A percentile compares a stretch with the other conserved stretches of the same genome.
phyloP scores from a whole-genome alignment of 306 rosid species.

The Sindora glabra region DNA sequence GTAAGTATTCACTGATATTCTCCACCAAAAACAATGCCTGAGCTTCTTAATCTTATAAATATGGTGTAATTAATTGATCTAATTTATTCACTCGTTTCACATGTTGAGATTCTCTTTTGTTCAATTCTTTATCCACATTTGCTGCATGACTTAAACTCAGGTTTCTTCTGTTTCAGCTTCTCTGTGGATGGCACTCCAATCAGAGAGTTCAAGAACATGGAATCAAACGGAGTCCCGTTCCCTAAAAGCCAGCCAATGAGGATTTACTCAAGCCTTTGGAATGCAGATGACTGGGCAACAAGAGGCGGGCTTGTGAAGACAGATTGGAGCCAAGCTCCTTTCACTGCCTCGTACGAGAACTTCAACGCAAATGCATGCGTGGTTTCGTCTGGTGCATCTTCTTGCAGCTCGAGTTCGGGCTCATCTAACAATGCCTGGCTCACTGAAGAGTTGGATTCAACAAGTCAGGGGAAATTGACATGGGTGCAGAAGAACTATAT shows the following conservation, averaged over 20 bases:
- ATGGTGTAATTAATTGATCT: too few species aligned
- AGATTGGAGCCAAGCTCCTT: constrained; percentile 60
- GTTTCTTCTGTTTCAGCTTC: constrained; percentile 7
- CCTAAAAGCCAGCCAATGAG: constrained; percentile 59
- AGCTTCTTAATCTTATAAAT: too few species aligned
- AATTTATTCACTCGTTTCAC: too few species aligned
- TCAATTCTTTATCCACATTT: too few species aligned
- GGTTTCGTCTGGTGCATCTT: constrained; percentile 25
- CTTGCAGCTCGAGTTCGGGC: constrained; percentile 29
- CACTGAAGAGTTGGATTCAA: constrained; percentile 37
- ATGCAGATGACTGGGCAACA: constrained; percentile 86
- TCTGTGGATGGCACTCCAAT: constrained; percentile 62
- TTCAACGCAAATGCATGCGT: constrained; percentile 48
- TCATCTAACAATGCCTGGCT: constrained; percentile 52
- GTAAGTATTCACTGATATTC: constrained; percentile 39
- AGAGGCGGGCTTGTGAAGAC: constrained; percentile 73
- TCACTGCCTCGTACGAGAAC: constrained; percentile 51
- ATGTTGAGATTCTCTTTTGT: too few species aligned
- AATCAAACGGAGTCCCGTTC: constrained; percentile 41
- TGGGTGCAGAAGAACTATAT: constrained; percentile 60
- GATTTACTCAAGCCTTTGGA: constrained; percentile 62
- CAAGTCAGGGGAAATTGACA: constrained; percentile 23
- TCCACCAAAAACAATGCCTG: too few species aligned
- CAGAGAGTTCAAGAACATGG: constrained; percentile 71
- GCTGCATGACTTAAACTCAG: too few species aligned